Evolutionary conservation across 2,329 filamentous ascomycete genomes (phyloP).

Genomic region (Aspergillus viridinutans): DNA sequence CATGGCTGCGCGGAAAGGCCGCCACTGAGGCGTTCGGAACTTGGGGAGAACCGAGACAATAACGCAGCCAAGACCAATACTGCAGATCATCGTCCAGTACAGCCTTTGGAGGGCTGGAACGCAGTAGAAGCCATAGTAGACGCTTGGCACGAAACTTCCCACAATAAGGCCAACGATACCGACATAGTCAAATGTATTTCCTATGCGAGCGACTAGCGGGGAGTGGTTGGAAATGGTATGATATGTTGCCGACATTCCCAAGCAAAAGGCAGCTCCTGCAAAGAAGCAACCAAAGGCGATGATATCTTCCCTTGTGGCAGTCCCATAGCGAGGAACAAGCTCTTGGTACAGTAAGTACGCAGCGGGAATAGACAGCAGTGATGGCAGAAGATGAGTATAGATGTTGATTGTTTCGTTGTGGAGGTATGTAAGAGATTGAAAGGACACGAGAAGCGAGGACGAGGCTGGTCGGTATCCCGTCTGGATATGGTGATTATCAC

Average conservation of each 20-base stretch:
- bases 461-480: conserved; percentile 62
- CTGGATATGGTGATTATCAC: conserved; percentile 66
- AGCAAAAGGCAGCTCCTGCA: conserved; percentile 64
- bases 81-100: conserved; percentile 76
- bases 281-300: conserved; percentile 76
- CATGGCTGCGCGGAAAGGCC: conserved; percentile 81
- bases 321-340: conserved; percentile 62
- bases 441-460: conserved; percentile 56
- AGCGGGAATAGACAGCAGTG: conserved; percentile 53
- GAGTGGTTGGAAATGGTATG: conserved; percentile 86
- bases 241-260: conserved; percentile 79
- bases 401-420: conserved; percentile 71
- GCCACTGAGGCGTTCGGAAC: conserved; percentile 79
- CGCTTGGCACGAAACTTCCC: conserved; percentile 80
- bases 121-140: conserved; percentile 84
- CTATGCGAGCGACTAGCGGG: conserved; percentile 68
- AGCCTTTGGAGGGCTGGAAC: conserved; percentile 59
- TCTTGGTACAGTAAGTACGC: conserved; percentile 53
- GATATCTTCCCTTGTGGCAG: conserved; percentile 61
- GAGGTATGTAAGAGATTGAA: conserved; percentile 56
- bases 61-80: conserved; percentile 72
- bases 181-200: conserved; percentile 91
- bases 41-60: conserved; percentile 72
- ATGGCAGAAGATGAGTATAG: conserved; percentile 67
- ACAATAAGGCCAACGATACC: conserved; percentile 91